These are phyloP conservation scores for Malus hybrid DNA, from an alignment of 331 rosid genomes.

Conservation along the genomic window DNA sequence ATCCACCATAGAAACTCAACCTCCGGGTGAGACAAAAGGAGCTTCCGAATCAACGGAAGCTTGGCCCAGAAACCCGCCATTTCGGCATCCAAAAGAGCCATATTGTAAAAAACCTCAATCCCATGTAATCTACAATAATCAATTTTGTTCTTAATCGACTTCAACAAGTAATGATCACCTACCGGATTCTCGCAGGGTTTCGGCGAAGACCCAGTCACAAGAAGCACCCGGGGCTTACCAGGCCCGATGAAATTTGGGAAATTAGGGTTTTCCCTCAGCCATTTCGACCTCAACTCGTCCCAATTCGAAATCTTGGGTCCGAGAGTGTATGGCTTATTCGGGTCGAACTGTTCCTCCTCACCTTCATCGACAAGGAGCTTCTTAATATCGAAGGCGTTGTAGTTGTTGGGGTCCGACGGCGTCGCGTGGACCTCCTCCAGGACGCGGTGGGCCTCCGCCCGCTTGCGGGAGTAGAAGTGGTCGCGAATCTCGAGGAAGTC, in stretches of 20 bases:
- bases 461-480: constrained; percentile 44
- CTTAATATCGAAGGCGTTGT: constrained; percentile 62
- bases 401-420: constrained; percentile 37
- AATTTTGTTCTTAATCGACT: constrained; percentile 75
- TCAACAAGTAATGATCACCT: constrained; percentile 78
- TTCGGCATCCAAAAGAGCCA: constrained; percentile 81
- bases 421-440: constrained; percentile 48
- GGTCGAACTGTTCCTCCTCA: constrained; percentile 49
- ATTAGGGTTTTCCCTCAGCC: constrained; percentile 53
- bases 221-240: constrained; percentile 67
- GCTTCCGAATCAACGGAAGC: constrained; percentile 71
- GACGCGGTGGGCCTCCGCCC: constrained; percentile 61
- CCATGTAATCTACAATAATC: constrained; percentile 84
- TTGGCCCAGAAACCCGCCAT: constrained; percentile 97
- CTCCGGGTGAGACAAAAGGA: constrained; percentile 62
- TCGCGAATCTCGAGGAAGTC: constrained; percentile 58
- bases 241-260: constrained; percentile 53
- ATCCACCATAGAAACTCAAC: constrained; percentile 91
- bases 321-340: constrained; percentile 52
- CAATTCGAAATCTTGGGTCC: constrained; percentile 80
- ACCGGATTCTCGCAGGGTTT: constrained; percentile 93
- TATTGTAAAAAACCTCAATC: constrained; percentile 70
- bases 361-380: constrained; percentile 64
- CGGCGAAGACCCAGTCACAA: constrained; percentile 86
- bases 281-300: constrained; percentile 54